Evolutionary conservation across 202 grass and related monocot genomes (phyloP), one percentile per base, ranked within the genome.

Genomic region (Saccharum hybrid): DNA sequence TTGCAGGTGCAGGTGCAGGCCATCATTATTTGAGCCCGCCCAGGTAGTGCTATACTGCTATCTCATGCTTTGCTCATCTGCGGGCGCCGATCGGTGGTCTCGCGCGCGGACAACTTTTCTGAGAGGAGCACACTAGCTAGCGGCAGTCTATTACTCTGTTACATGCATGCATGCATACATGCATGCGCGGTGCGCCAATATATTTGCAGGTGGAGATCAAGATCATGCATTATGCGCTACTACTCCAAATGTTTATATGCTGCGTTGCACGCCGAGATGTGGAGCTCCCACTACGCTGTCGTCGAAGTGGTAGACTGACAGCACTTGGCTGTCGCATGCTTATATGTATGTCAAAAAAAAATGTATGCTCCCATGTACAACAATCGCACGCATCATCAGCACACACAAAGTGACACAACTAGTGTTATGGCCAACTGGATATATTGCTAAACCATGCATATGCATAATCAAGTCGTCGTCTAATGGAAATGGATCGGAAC

Each of bases 51-150:
- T 63, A 28, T 10, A 5, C 4, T 19, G 42, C 41, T 43, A 43
- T 43, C 49, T 52, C 2, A 4, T 45, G 38, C 38, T 8, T 28
- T 9, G 43, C 51, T 54, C 39, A 8, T 43, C 49, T 61, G 66
- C 68, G 39, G 22, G n/a, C n/a, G 68, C 38, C 10, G 41, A 71
- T 8, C 22, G 40, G 67, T n/a, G 16, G 4, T 41, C 15, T 2
- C 8, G 67, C 28, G 8, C 21, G 49, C 5, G 12, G 12, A 16
- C 7, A 40, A 12, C n/a, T 41, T 71, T 70, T 70, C 4, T 19
- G 52, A 54, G 51, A 21, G 9, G 66, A 71, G 83, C 41, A 63
- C 74, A 63, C 74, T 68, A 43, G 22, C 62, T 1, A 16, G 21
- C 61, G 1, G 38, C 68, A 21, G 39, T 42, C 67, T 61, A 12